Evolutionary conservation across 495 filamentous ascomycete genomes (phyloP).

Genomic region (Aspergillus coremiiformis): DNA sequence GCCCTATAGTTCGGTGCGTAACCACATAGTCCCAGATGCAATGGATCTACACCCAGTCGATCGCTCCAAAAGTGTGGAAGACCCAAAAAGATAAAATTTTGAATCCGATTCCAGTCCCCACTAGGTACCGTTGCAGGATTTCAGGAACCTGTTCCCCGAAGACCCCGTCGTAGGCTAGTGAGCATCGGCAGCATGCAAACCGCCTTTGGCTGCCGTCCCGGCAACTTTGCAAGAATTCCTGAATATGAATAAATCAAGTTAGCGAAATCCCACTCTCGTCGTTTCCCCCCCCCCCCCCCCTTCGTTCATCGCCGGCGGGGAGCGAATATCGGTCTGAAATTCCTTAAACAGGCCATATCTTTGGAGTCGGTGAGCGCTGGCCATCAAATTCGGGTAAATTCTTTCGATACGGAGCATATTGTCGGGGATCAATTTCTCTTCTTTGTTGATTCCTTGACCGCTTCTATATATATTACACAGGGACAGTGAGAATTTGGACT

Average conservation of each 20-base stretch:
- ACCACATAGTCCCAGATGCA: not conserved
- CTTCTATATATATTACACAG: conserved; percentile 8
- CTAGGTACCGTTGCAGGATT: conserved; percentile 22
- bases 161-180: conserved; percentile 12
- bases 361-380: conserved; percentile 15
- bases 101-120: conserved; percentile 8
- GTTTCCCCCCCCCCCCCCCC: not conserved
- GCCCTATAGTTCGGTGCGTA: not conserved
- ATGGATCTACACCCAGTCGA: conserved; percentile 10
- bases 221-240: conserved; percentile 7
- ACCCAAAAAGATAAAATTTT: not conserved
- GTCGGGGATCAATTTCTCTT: not conserved
- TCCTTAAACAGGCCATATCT: not conserved
- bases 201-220: conserved; percentile 13
- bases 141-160: conserved; percentile 20
- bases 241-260: conserved; percentile 4
- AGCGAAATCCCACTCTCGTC: conserved; percentile 4
- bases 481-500: conserved; percentile 1
- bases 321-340: conserved; percentile 11
- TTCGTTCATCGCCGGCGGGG: not conserved
- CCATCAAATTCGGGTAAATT: not conserved
- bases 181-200: conserved; percentile 11
- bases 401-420: not conserved
- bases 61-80: conserved; percentile 2
- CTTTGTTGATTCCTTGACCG: conserved; percentile 9